Evolutionary conservation across 2,329 filamentous ascomycete species (phyloP).

Genomic region (Trichophaea hybrida): DNA sequence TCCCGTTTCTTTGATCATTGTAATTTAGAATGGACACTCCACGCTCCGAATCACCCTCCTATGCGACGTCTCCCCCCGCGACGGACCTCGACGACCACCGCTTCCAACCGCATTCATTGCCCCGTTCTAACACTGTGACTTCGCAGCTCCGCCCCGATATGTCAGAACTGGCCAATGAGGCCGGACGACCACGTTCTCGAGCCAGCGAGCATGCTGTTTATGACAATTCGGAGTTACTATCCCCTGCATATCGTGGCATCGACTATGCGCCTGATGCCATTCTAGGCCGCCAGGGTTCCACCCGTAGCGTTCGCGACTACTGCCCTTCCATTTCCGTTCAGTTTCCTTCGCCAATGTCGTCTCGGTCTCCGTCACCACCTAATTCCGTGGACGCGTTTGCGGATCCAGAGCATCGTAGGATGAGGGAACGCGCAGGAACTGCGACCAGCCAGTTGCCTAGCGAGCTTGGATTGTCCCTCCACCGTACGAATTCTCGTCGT

Average conservation of each 20-base stretch:
- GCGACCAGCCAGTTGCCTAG: conserved; percentile 42
- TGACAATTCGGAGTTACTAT: conserved; percentile 48
- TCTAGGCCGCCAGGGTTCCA: conserved; percentile 39
- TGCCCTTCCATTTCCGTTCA: conserved; percentile 30
- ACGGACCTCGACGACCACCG: conserved; percentile 27
- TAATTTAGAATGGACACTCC: conserved; percentile 21
- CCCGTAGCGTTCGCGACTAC: conserved; percentile 31
- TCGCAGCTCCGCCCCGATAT: conserved; percentile 32
- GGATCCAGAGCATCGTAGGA: conserved; percentile 54
- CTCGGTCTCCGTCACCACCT: conserved; percentile 67
- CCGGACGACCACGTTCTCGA: conserved; percentile 40
- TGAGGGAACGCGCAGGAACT: conserved; percentile 56
- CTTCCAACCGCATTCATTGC: conserved; percentile 26
- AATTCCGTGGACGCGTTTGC: conserved; percentile 98
- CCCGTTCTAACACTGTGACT: conserved; percentile 22
- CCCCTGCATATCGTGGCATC: conserved; percentile 29
- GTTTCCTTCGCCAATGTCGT: conserved; percentile 37
- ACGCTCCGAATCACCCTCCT: conserved; percentile 19
- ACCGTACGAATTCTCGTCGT: conserved; percentile 24
- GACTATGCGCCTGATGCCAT: conserved; percentile 37
- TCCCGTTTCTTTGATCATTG: not conserved
- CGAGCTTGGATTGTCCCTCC: conserved; percentile 34
- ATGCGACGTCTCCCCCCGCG: conserved; percentile 9
- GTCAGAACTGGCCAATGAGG: conserved; percentile 32
- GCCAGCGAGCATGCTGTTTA: conserved; percentile 79